Percentiles rank a stretch among this genome's conserved stretches.
phyloP scores from a whole-genome alignment of 768 basidiomycete species.

The Podaxis sp. region DNA sequence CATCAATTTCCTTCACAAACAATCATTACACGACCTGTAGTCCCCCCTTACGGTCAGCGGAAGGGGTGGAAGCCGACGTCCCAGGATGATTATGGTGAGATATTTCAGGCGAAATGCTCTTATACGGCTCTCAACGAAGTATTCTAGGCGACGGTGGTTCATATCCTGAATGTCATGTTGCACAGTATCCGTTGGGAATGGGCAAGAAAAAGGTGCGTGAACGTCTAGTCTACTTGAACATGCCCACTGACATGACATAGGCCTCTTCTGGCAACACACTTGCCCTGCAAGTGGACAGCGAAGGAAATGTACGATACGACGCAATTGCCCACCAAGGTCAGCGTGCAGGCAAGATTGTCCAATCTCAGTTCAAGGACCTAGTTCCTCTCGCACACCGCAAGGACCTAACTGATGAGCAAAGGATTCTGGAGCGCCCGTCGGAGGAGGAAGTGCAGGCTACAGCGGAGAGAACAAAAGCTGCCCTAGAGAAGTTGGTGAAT shows the following conservation, averaged over 20 bases:
- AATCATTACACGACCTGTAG: slow-evolving; percentile 48
- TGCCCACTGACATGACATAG: slow-evolving; percentile 35
- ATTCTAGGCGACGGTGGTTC: slow-evolving; percentile 76
- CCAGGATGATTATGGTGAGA: slow-evolving; percentile 82
- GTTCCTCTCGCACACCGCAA: slow-evolving; percentile 89
- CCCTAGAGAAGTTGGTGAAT: slow-evolving; percentile 90
- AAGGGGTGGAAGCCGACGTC: slow-evolving; percentile 81
- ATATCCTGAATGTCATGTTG: slow-evolving; percentile 94
- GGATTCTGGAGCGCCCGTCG: slow-evolving; percentile 86
- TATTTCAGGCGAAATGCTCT: slow-evolving; percentile 7
- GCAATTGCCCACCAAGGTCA: slow-evolving; percentile 97
- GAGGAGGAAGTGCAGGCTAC: slow-evolving; percentile 93
- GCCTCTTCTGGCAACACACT: slow-evolving; percentile 92
- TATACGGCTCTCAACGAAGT: slow-evolving; percentile 12
- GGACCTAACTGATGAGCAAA: slow-evolving; percentile 75
- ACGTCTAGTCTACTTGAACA: background rate
- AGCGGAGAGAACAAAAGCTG: slow-evolving; percentile 85
- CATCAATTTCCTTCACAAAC: slow-evolving; percentile 32
- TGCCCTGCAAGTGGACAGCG: slow-evolving; percentile 93
- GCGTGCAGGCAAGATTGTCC: slow-evolving; percentile 79
- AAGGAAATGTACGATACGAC: slow-evolving; percentile 96
- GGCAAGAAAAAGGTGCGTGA: slow-evolving; percentile 85
- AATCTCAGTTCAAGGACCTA: slow-evolving; percentile 97
- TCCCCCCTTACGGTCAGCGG: slow-evolving; percentile 87
- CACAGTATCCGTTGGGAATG: slow-evolving; percentile 95